phyloP scores from a whole-genome alignment of 306 rosid genomes.

The Dicorynia guianensis region DNA sequence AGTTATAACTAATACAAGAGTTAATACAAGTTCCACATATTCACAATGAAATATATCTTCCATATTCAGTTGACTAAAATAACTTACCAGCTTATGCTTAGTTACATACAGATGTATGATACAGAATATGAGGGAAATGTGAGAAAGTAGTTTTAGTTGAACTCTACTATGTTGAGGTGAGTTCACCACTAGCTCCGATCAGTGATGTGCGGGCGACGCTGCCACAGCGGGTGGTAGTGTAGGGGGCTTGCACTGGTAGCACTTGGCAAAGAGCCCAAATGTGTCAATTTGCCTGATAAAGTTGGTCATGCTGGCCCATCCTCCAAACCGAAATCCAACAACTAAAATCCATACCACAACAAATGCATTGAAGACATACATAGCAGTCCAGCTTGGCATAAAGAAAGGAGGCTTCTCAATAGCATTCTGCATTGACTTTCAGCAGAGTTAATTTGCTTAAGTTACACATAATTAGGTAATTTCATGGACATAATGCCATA shows the following conservation, averaged over 20 bases:
- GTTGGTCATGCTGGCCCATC: slow-evolving; percentile 96
- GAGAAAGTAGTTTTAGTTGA: slow-evolving; percentile 22
- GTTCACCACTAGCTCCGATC: slow-evolving; percentile 1
- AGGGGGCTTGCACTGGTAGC: slow-evolving; percentile 91
- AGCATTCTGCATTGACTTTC: slow-evolving; percentile 93
- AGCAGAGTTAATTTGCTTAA: no score
- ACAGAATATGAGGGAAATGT: slow-evolving; percentile 53
- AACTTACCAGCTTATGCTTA: no score
- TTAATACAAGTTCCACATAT: no score
- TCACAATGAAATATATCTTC: no score
- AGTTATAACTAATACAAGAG: no score
- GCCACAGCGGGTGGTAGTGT: slow-evolving; percentile 42
- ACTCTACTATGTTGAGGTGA: slow-evolving; percentile 15
- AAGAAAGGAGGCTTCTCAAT: slow-evolving; percentile 92
- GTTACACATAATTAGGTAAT: no score
- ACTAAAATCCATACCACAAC: slow-evolving; percentile 81
- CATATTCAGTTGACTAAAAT: no score
- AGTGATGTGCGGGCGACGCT: slow-evolving; percentile 55
- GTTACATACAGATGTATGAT: no score
- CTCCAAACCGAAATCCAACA: slow-evolving; percentile 96
- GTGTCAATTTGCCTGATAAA: slow-evolving; percentile 79
- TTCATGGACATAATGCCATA: no score
- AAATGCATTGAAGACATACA: slow-evolving; percentile 74
- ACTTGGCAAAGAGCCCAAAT: slow-evolving; percentile 93
- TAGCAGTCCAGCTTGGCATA: slow-evolving; percentile 84